Conservation (phyloP, 768 basidiomycete species). For the Suillus americanus region DNA sequence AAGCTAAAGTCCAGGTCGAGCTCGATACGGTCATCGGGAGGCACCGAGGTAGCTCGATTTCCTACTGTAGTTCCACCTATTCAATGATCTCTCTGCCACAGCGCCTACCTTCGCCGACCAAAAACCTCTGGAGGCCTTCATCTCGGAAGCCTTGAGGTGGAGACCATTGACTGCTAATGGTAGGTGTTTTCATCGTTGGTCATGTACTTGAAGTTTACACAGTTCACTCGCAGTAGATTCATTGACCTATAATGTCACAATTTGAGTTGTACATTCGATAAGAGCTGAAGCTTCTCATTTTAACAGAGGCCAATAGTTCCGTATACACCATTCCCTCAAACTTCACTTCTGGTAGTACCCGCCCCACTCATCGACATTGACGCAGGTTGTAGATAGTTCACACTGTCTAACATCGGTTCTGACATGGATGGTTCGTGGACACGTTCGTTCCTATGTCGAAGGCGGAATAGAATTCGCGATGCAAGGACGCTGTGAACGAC, state of each 20-base stretch:
- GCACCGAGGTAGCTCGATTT: constrained; percentile 20
- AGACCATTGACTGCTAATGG: constrained; percentile 14
- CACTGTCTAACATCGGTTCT: no score
- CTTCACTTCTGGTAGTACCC: not conserved
- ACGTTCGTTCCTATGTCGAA: constrained; percentile 16
- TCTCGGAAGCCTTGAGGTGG: constrained; percentile 32
- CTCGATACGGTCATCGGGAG: constrained; percentile 31
- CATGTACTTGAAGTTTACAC: no score
- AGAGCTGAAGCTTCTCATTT: not conserved
- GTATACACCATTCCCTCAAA: not conserved
- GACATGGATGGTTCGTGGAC: not conserved
- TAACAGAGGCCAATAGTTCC: not conserved
- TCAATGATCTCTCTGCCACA: constrained; percentile 2
- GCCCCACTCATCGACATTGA: not conserved
- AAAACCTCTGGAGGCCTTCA: not conserved
- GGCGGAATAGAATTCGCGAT: constrained; percentile 29
- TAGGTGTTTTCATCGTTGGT: no score
- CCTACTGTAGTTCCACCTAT: not conserved
- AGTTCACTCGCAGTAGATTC: not conserved
- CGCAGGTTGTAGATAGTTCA: not conserved
- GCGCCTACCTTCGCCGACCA: constrained; percentile 33
- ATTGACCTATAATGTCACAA: not conserved
- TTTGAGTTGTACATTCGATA: not conserved
- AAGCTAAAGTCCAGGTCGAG: constrained; percentile 32
- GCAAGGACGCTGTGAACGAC: constrained; percentile 26